A percentile compares a stretch with the other conserved stretches of the same genome.
phyloP scores from a whole-genome alignment of 1,139 yeast species.

The Taphrina betulina region DNA sequence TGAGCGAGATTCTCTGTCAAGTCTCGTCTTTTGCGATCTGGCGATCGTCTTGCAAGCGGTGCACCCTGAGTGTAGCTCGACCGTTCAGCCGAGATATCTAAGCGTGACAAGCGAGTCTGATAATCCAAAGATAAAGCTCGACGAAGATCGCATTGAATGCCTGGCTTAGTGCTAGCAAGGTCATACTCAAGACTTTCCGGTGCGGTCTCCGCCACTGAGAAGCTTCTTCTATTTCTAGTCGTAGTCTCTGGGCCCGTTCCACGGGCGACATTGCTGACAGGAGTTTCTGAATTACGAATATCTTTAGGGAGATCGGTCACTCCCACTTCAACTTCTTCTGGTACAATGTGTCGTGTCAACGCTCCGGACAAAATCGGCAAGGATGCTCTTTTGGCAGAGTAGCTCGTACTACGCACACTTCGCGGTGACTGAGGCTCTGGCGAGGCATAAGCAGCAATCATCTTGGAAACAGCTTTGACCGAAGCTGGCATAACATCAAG shows the following conservation, averaged over 20 bases:
- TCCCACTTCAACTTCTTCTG: not conserved
- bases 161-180: conserved; percentile 20
- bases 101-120: conserved; percentile 19
- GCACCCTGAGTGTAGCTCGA: conserved; percentile 25
- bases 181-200: no score
- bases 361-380: conserved; percentile 9
- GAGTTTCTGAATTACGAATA: not conserved
- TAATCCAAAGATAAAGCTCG: conserved; percentile 28
- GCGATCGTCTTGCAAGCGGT: conserved; percentile 15
- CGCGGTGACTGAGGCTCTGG: not conserved
- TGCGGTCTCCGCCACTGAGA: no score
- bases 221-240: no score
- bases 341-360: not conserved
- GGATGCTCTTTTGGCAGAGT: not conserved
- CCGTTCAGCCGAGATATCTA: conserved; percentile 16
- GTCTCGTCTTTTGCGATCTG: conserved; percentile 14
- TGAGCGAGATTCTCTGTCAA: conserved; percentile 19
- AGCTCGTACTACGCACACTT: not conserved
- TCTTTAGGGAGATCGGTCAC: not conserved
- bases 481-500: conserved; percentile 29
- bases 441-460: conserved; percentile 17
- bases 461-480: conserved; percentile 20
- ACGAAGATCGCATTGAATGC: conserved; percentile 23
- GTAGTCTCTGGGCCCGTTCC: not conserved
- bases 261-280: not conserved